These are phyloP conservation scores for Trifolium subterraneum DNA, from an alignment of 306 rosid genomes.

Conservation along the genomic window DNA sequence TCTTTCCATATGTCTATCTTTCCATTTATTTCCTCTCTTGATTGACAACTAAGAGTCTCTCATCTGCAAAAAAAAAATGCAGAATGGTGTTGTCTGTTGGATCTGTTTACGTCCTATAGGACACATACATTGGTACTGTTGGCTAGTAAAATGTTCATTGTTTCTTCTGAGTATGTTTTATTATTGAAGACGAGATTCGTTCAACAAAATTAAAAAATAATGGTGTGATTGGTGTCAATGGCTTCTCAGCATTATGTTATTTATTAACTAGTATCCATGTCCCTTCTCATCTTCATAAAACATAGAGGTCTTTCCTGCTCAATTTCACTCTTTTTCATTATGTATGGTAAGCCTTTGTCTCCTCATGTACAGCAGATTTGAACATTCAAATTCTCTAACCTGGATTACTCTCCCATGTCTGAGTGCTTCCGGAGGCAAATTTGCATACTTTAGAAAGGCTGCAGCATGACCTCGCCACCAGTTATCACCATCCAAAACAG, in stretches of 20 bases:
- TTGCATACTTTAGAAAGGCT: conserved; percentile 75
- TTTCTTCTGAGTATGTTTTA: background rate
- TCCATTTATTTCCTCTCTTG: conserved; percentile 2
- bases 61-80: background rate
- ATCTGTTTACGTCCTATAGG: background rate
- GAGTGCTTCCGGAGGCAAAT: conserved; percentile 77
- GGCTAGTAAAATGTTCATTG: conserved; percentile 11
- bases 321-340: conserved; percentile 22
- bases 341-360: conserved; percentile 25
- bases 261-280: background rate
- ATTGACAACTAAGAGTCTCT: background rate
- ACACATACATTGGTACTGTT: conserved; percentile 16
- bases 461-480: conserved; percentile 99
- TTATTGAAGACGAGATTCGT: conserved; percentile 23
- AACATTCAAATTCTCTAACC: conserved; percentile 57
- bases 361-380: conserved; percentile 32
- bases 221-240: background rate
- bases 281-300: conserved; percentile 26
- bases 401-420: conserved; percentile 88
- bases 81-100: background rate
- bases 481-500: conserved; percentile 85
- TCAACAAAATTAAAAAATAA: conserved; percentile 24
- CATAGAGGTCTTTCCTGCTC: background rate
- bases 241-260: conserved; percentile 23
- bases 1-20: background rate